Percentiles rank a stretch among this genome's conserved stretches.
Conservation (phyloP, 768 basidiomycete species). For the Termitomyces titanicus region DNA sequence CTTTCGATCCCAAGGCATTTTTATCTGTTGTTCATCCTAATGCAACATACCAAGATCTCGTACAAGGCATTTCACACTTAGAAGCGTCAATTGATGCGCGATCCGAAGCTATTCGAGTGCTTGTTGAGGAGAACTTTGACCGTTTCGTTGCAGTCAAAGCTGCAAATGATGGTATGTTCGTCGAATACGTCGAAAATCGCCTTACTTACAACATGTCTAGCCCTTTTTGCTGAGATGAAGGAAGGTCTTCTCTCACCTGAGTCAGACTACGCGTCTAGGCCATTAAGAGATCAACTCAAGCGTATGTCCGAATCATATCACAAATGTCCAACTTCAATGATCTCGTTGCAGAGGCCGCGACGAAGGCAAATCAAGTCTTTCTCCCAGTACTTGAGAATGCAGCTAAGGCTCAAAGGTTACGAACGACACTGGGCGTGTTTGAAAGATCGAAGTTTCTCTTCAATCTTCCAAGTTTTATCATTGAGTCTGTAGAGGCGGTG, state of each 20-base stretch:
- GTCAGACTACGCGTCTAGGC: slow-evolving; percentile 80
- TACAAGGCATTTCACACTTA: slow-evolving; percentile 70
- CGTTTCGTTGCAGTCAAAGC: slow-evolving; percentile 97
- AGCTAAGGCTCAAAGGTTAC: slow-evolving; percentile 88
- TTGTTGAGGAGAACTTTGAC: slow-evolving; percentile 98
- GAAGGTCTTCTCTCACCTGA: slow-evolving; percentile 76
- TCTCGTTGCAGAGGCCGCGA: slow-evolving; percentile 64
- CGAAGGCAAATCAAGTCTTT: slow-evolving; percentile 94
- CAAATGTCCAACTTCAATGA: not conserved
- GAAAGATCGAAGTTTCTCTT: slow-evolving; percentile 98
- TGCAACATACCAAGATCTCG: slow-evolving; percentile 90
- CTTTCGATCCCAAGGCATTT: slow-evolving; percentile 94
- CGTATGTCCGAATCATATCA: slow-evolving; percentile 40
- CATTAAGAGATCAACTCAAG: slow-evolving; percentile 81
- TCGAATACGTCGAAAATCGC: not conserved
- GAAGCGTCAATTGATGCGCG: slow-evolving; percentile 82
- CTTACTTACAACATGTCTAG: slow-evolving; percentile 35
- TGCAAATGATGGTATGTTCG: slow-evolving; percentile 78
- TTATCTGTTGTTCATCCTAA: slow-evolving; percentile 90
- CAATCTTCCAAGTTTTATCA: slow-evolving; percentile 89
- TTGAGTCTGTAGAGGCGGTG: slow-evolving; percentile 88
- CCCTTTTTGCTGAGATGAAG: slow-evolving; percentile 89
- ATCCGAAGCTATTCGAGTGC: slow-evolving; percentile 88
- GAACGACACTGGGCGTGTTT: slow-evolving; percentile 91
- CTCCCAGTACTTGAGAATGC: slow-evolving; percentile 95